Percentiles rank a stretch among this genome's conserved stretches.
These are phyloP conservation scores for Mycena citricolor DNA, from an alignment of 1,284 basidiomycete species.

Conservation along the genomic window DNA sequence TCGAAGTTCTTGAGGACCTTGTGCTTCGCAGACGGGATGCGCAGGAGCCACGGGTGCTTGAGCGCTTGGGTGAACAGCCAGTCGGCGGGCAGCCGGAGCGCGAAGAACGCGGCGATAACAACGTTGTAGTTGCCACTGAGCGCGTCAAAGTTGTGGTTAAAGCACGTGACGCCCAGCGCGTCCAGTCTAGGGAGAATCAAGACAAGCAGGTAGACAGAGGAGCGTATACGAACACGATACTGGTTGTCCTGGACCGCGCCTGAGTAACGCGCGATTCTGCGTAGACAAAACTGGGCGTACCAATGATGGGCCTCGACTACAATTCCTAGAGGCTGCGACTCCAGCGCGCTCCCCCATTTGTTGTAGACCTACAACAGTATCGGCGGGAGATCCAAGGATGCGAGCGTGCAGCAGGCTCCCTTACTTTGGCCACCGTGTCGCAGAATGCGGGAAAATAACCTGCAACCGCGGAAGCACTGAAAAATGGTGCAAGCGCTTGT, in stretches of 20 bases:
- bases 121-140: slow-evolving; percentile 39
- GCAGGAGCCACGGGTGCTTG: slow-evolving; percentile 1
- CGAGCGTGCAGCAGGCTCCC: background rate
- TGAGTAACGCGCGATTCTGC: background rate
- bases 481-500: slow-evolving; percentile 16
- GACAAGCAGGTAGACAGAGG: background rate
- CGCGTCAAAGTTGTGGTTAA: slow-evolving; percentile 47
- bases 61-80: slow-evolving; percentile 15
- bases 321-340: slow-evolving; percentile 15
- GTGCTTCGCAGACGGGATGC: slow-evolving; percentile 32
- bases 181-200: slow-evolving; percentile 37
- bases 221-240: slow-evolving; percentile 14
- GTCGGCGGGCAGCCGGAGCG: slow-evolving; percentile 19
- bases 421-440: slow-evolving; percentile 11
- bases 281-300: slow-evolving; percentile 6
- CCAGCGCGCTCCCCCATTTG: slow-evolving; percentile 11
- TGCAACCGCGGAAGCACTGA: slow-evolving; percentile 7
- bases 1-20: slow-evolving; percentile 32
- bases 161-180: slow-evolving; percentile 43
- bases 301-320: slow-evolving; percentile 19
- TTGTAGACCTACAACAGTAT: slow-evolving; percentile 1
- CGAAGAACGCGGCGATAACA: slow-evolving; percentile 37
- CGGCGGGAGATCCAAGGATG: background rate
- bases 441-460: slow-evolving; percentile 7
- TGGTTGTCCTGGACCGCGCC: slow-evolving; percentile 15